Evolutionary conservation across 2,329 filamentous ascomycete species (phyloP).

Genomic region (Lasiodiplodia hormozganensis): DNA sequence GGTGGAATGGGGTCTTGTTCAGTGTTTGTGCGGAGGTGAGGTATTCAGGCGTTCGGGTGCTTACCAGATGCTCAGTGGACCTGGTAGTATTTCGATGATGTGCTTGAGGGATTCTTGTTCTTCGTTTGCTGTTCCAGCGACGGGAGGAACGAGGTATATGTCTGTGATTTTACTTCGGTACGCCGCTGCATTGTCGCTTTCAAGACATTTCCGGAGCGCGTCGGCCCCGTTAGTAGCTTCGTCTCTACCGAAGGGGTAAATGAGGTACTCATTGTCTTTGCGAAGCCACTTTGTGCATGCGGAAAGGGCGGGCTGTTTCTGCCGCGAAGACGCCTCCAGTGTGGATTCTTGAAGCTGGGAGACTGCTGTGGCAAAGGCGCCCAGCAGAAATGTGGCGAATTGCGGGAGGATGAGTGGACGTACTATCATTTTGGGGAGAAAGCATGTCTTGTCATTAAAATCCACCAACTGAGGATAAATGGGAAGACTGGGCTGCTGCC

Average conservation of each 20-base stretch:
- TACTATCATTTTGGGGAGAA: background rate
- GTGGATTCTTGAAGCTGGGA: background rate
- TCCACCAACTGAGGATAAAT: background rate
- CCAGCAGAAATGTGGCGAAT: background rate
- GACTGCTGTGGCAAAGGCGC: background rate
- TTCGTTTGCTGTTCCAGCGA: background rate
- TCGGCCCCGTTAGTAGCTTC: background rate
- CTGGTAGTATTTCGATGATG: background rate
- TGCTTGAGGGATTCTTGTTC: background rate
- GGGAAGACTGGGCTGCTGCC: background rate
- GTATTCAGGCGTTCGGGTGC: background rate
- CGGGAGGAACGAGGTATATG: background rate
- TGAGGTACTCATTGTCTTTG: background rate
- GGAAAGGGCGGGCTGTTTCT: background rate
- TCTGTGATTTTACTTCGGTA: background rate
- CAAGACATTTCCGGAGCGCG: background rate
- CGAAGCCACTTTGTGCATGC: background rate
- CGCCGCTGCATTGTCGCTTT: background rate
- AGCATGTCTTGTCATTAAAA: background rate
- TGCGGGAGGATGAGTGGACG: background rate
- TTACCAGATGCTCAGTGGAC: background rate
- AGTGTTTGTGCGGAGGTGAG: background rate
- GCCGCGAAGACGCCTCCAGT: too few relatives aligned
- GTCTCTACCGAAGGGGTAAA: background rate
- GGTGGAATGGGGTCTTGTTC: too few relatives aligned